Base-by-base conservation (phyloP, 768 basidiomycete genomes). In the Calocybe indica region DNA sequence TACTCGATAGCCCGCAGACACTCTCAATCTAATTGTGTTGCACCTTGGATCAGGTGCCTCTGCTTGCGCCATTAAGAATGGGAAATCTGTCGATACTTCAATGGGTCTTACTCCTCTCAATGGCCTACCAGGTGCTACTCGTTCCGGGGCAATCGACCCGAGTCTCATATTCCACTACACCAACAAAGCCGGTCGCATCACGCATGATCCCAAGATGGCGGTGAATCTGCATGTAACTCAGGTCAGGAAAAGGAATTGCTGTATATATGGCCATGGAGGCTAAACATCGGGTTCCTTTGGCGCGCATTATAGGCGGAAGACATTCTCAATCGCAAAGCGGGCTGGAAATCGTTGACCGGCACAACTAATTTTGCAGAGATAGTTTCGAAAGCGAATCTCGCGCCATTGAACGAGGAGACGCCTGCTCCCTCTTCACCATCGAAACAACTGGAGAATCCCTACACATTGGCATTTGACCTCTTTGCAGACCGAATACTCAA, bases 31-130 rank as follows among this genome's bases (percentile, higher is more conserved):
- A 43, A 90, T 95, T 48, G 73, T 90, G 11, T 72, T 91, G 30
- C 93, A 95, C 62, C 79, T 95, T 47, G 92, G 92, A 5, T 89
- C 88, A n/a, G 93, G 93, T 10, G 92, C 92, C 0, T 90, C 85
- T 10, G 80, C 76, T 10, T 92, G 90, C 62, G 81, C 82, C 12
- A 84, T 95, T 61, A 72, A 74, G 42, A 59, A 71, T 35, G 93
- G 93, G 14, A 67, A 75, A 50, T 89, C 87, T 14, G 72, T 85
- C 53, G 90, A 95, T 63, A 94, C 91, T 1, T 84, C 80, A 34
- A 96, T 96, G 93, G 92, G 92, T 3, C 76, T 96, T 34, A 93
- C 93, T 1, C 92, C 92, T 3, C 65, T 92, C n/a, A 81, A 82
- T 46, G 92, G 92, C 2, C 70, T 95, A 0, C 91, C 92, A 4